phyloP scores from a whole-genome alignment of 176 grass and related monocot species.

The Zoysia japonica region DNA sequence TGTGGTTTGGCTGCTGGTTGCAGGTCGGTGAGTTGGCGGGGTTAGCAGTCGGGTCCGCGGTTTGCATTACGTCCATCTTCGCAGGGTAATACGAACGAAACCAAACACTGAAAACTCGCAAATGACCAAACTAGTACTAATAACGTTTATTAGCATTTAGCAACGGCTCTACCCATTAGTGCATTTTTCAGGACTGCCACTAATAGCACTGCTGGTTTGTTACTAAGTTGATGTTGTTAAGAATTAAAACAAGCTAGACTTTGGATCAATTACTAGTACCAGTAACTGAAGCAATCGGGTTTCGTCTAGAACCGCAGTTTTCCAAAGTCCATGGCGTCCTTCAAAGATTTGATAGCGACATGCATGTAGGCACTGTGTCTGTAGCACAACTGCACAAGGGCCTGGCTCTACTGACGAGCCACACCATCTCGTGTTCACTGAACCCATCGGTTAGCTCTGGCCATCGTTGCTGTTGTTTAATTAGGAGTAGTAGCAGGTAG shows the following conservation, averaged over 20 bases:
- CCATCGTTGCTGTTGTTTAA: background rate
- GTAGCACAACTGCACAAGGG: too few relatives aligned
- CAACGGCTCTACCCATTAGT: background rate
- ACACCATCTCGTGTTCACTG: background rate
- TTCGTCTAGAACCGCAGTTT: too few relatives aligned
- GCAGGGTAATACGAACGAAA: constrained; percentile 84
- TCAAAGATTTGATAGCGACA: too few relatives aligned
- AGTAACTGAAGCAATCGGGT: too few relatives aligned
- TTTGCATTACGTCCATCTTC: constrained; percentile 99
- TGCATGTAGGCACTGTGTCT: too few relatives aligned
- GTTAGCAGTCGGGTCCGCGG: constrained; percentile 95
- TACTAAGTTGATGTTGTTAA: too few relatives aligned
- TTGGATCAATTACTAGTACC: too few relatives aligned
- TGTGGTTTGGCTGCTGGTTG: background rate
- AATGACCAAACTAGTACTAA: background rate
- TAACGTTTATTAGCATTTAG: background rate
- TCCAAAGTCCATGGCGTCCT: too few relatives aligned
- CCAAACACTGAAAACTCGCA: background rate
- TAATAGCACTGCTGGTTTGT: background rate
- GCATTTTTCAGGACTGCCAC: background rate
- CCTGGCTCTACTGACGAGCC: too few relatives aligned
- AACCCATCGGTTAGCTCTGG: background rate
- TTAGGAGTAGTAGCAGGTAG: background rate
- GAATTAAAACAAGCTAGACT: too few relatives aligned
- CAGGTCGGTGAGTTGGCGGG: constrained; percentile 99